These are phyloP conservation scores for Psidium guajava DNA, from an alignment of 345 rosid species.

Conservation along the genomic window DNA sequence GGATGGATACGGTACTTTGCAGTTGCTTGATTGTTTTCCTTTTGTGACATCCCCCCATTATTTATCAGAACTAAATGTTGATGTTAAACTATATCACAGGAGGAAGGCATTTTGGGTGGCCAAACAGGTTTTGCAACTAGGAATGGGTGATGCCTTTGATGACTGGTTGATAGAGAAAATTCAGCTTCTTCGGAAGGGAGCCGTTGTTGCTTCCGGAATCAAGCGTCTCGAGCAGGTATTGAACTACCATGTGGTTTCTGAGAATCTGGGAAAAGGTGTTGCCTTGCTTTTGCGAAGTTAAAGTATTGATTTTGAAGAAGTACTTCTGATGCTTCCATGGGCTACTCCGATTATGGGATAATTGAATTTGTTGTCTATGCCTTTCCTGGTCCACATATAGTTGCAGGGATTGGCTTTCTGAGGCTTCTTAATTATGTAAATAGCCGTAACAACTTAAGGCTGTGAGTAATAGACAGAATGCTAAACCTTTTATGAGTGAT, in stretches of 20 bases:
- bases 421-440: not conserved
- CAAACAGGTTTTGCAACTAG: slow-evolving; percentile 91
- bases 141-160: slow-evolving; percentile 99
- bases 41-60: too few relatives aligned
- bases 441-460: not conserved
- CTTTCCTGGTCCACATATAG: not conserved
- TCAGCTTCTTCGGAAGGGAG: slow-evolving; percentile 68
- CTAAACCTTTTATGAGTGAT: not conserved
- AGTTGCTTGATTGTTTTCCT: not conserved
- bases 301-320: not conserved
- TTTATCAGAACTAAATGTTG: not conserved
- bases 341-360: not conserved
- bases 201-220: slow-evolving; percentile 83
- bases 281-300: not conserved
- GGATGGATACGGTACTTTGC: slow-evolving; percentile 90
- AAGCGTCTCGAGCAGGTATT: slow-evolving; percentile 80
- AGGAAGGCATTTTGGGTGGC: slow-evolving; percentile 98
- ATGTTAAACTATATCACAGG: slow-evolving; percentile 23
- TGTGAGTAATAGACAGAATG: not conserved
- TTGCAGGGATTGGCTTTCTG: not conserved
- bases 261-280: not conserved
- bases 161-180: slow-evolving; percentile 98
- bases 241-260: not conserved
- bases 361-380: not conserved
- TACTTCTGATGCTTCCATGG: not conserved